Conservation (phyloP, 192 early-diverging fungal genomes). For the Coemansia asiatica region DNA sequence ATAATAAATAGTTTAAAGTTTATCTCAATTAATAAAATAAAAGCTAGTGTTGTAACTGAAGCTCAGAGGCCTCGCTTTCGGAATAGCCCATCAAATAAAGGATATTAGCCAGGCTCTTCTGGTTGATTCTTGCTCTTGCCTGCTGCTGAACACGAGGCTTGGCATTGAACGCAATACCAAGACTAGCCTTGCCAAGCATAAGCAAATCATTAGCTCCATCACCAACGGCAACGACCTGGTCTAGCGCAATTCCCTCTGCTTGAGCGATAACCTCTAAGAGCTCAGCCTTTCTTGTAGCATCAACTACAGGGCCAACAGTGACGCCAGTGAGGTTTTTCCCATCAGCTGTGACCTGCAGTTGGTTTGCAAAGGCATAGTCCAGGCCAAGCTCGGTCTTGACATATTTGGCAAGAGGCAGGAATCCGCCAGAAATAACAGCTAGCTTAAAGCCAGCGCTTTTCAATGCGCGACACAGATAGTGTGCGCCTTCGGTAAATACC, state of each 20-base stretch:
- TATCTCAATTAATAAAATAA: too few species aligned
- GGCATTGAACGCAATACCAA: slow-evolving; percentile 97
- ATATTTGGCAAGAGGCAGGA: slow-evolving; percentile 88
- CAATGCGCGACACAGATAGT: slow-evolving; percentile 83
- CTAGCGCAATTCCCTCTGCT: slow-evolving; percentile 77
- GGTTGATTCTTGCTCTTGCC: slow-evolving; percentile 88
- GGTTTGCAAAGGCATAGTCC: slow-evolving; percentile 98
- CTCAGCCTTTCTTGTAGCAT: slow-evolving; percentile 91
- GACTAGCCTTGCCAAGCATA: slow-evolving; percentile 91
- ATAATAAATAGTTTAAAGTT: too few species aligned
- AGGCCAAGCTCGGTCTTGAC: slow-evolving; percentile 88
- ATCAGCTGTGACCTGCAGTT: slow-evolving; percentile 83
- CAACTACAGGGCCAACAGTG: slow-evolving; percentile 85
- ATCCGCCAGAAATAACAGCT: slow-evolving; percentile 96
- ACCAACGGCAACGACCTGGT: slow-evolving; percentile 96
- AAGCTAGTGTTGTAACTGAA: slow-evolving; percentile 54
- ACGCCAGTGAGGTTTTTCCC: slow-evolving; percentile 83
- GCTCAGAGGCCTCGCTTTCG: slow-evolving; percentile 69
- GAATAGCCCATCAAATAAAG: slow-evolving; percentile 88
- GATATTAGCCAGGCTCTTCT: slow-evolving; percentile 86
- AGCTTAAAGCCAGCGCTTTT: slow-evolving; percentile 93
- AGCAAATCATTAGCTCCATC: slow-evolving; percentile 97
- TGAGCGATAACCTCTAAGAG: slow-evolving; percentile 95
- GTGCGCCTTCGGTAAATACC: slow-evolving; percentile 87
- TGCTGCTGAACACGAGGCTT: slow-evolving; percentile 95